Evolutionary conservation across 208 protist genomes (phyloP).

Genomic region (Acanthamoeba triangularis): DNA sequence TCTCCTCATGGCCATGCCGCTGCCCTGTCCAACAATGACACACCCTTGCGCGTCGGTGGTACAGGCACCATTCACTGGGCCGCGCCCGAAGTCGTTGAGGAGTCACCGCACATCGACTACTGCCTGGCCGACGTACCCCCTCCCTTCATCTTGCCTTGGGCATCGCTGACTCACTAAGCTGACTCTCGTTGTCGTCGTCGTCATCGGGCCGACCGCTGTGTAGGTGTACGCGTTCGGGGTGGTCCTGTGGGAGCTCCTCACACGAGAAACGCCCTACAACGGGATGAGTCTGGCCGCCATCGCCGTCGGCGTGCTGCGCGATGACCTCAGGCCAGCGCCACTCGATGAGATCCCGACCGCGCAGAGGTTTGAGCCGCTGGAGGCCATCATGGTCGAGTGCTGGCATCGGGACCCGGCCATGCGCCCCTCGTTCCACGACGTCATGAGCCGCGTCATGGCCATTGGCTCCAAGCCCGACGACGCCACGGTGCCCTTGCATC

Average conservation of each 20-base stretch:
- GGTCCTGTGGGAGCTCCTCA: conserved; percentile 46
- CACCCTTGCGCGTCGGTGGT: background rate
- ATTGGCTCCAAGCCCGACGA: background rate
- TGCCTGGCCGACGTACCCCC: background rate
- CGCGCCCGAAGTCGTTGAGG: conserved; percentile 10
- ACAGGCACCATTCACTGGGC: conserved; percentile 37
- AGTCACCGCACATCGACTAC: background rate
- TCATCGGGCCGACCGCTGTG: too few relatives aligned
- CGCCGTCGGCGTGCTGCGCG: conserved; percentile 24
- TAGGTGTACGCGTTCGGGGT: conserved; percentile 40
- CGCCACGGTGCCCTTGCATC: background rate
- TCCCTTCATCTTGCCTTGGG: background rate
- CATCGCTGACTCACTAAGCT: background rate
- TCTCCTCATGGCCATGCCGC: background rate
- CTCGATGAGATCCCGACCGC: background rate
- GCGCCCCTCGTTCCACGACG: conserved; percentile 25
- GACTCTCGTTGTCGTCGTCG: background rate
- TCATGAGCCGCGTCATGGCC: background rate
- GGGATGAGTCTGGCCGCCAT: background rate
- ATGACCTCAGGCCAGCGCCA: background rate
- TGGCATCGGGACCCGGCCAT: conserved; percentile 41
- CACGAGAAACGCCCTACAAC: background rate
- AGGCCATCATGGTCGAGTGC: conserved; percentile 11
- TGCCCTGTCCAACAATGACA: too few relatives aligned
- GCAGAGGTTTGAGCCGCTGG: background rate